Evolutionary conservation across 192 early-diverging fungal species (phyloP), one percentile per base, ranked within the genome.

Genomic region (Backusella liffmaniae): DNA sequence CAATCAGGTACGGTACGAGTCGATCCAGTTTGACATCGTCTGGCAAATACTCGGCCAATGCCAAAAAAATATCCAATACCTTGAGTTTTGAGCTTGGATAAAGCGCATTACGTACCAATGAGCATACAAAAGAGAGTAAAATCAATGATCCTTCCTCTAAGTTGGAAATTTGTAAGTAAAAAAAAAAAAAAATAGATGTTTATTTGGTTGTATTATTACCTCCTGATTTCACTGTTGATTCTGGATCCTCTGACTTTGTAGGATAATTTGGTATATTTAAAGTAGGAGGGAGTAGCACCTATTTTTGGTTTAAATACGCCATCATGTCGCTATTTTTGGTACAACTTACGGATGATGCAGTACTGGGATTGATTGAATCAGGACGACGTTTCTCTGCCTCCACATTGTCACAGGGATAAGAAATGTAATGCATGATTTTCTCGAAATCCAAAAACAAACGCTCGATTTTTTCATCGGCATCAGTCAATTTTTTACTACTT

Each of bases 381-480:
- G 75, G 39, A 21, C 79, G 66, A 42, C 36, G 72, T 29, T 36
- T 53, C 35, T 39, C 49, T 2, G n/a, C 16, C 26, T 29, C 56
- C 16, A 34, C 12, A 30, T 77, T 66, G 37, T 75, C 79, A 68
- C 51, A 46, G 23, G 83, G 77, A 72, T 83, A 73, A 37, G 86
- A 89, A 34, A 92, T 49, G 53, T 87, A 84, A 65, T 83, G 82
- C 21, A 90, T 87, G 30, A 94, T 91, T 44, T 86, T 86, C 75
- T 88, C 90, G 72, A 94, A 92, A 68, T 96, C 94, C 66, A 86
- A 75, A 75, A 92, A 93, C 15, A 96, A 86, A 4, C 87, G 67
- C 29, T 91, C 92, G 65, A 96, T 93, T 71, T 93, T 92, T 59
- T 88, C 90, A 84, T 96, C 94, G 12, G 93, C 89, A 66, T 88